These are phyloP conservation scores for Aureobasidium melanogenum DNA, from an alignment of 2,329 filamentous ascomycete species.

Conservation along the genomic window DNA sequence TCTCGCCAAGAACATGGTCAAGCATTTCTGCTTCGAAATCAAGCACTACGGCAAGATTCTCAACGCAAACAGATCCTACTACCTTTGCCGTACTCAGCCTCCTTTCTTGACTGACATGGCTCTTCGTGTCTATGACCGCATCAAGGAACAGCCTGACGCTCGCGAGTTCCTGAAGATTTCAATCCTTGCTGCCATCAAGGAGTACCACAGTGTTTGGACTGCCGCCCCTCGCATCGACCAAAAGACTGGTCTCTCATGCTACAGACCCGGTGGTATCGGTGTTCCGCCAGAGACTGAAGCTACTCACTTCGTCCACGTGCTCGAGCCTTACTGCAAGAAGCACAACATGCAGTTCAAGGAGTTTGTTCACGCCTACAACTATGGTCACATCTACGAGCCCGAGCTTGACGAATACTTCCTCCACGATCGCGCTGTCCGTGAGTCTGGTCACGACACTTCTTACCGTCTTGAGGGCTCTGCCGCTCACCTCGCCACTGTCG, in stretches of 20 bases:
- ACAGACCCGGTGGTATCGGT: slow-evolving; percentile 72
- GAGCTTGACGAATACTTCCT: slow-evolving; percentile 92
- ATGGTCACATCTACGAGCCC: slow-evolving; percentile 65
- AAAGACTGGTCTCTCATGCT: slow-evolving; percentile 70
- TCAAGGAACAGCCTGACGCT: slow-evolving; percentile 74
- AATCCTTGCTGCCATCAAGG: slow-evolving; percentile 89
- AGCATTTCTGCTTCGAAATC: slow-evolving; percentile 97
- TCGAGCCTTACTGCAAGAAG: slow-evolving; percentile 76
- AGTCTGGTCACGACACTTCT: slow-evolving; percentile 93
- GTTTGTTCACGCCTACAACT: slow-evolving; percentile 84
- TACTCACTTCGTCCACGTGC: slow-evolving; percentile 73
- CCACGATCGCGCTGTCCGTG: slow-evolving; percentile 89
- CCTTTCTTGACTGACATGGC: slow-evolving; percentile 98
- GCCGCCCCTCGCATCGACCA: slow-evolving; percentile 62
- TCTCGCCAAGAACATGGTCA: slow-evolving; percentile 87
- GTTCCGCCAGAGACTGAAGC: slow-evolving; percentile 90
- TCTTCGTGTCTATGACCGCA: slow-evolving; percentile 83
- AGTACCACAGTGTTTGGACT: slow-evolving; percentile 88
- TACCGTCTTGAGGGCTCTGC: slow-evolving; percentile 86
- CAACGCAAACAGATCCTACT: slow-evolving; percentile 94
- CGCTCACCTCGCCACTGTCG: slow-evolving; percentile 83
- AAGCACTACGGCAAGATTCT: slow-evolving; percentile 97
- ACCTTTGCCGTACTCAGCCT: slow-evolving; percentile 86
- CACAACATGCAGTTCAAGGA: slow-evolving; percentile 71
- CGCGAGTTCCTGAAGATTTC: slow-evolving; percentile 71